phyloP scores from a whole-genome alignment of 192 early-diverging fungal species.

The Coemansia sp. region DNA sequence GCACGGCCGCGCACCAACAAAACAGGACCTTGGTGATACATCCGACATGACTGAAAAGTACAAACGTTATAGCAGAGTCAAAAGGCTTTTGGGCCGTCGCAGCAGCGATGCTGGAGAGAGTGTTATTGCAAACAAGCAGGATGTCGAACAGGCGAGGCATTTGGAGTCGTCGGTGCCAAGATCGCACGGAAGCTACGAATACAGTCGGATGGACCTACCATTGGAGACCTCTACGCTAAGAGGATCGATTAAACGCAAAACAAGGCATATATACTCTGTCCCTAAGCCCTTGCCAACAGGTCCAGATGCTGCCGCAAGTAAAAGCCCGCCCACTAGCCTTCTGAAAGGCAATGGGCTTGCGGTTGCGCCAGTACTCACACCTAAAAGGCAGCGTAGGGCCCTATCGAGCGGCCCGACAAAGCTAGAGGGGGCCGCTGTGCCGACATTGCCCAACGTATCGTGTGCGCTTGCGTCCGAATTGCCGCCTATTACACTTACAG shows the following conservation, averaged over 20 bases:
- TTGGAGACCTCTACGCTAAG: constrained; percentile 33
- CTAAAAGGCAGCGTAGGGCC: constrained; percentile 31
- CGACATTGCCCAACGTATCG: not conserved
- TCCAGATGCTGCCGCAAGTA: not conserved
- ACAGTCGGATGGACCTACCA: constrained; percentile 11
- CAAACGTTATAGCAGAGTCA: constrained; percentile 45
- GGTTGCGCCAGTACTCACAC: constrained; percentile 7
- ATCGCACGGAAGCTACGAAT: not conserved
- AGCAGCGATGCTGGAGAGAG: not conserved
- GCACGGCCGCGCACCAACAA: constrained; percentile 39
- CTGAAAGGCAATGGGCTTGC: not conserved
- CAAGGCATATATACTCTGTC: not conserved
- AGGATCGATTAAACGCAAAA: constrained; percentile 40
- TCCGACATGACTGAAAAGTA: constrained; percentile 46
- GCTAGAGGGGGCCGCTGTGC: too few species aligned
- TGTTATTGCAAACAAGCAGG: not conserved
- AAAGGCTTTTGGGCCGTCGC: constrained; percentile 5
- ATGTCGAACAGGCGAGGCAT: not conserved
- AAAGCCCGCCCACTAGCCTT: not conserved
- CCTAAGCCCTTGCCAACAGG: not conserved
- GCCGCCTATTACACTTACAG: not conserved
- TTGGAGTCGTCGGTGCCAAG: not conserved
- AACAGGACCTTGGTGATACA: constrained; percentile 24
- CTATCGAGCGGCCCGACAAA: not conserved
- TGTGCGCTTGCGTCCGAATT: not conserved